Conservation (phyloP, 2,329 filamentous ascomycete genomes). For the Apiospora aurea region DNA sequence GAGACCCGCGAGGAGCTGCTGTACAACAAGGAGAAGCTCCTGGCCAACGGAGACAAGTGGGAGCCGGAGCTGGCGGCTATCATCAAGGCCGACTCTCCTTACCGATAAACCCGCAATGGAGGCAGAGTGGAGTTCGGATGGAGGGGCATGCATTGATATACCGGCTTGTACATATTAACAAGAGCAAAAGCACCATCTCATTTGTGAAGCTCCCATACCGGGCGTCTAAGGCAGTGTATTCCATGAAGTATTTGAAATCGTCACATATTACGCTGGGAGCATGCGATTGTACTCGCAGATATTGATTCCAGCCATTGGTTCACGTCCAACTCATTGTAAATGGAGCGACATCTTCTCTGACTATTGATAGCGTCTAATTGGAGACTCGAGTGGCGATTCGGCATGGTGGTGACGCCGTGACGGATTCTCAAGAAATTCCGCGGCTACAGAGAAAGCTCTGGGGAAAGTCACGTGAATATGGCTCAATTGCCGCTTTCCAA, state of each 20-base stretch:
- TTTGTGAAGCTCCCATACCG: constrained; percentile 7
- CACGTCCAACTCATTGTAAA: not conserved
- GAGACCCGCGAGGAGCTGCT: constrained; percentile 87
- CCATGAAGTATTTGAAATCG: not conserved
- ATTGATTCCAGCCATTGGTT: constrained; percentile 13
- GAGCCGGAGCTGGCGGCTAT: constrained; percentile 94
- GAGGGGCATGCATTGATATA: constrained; percentile 9
- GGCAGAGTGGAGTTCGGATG: constrained; percentile 19
- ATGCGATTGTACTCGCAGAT: not conserved
- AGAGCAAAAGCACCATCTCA: constrained; percentile 26
- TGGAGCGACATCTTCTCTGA: not conserved
- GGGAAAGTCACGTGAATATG: constrained; percentile 12
- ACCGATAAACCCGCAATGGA: constrained; percentile 66
- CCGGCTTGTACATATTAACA: constrained; percentile 28
- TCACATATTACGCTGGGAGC: not conserved
- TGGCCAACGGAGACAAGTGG: constrained; percentile 94
- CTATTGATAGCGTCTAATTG: not conserved
- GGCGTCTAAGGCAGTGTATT: not conserved
- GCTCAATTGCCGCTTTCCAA: not conserved
- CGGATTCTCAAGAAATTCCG: not conserved
- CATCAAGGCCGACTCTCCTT: constrained; percentile 92
- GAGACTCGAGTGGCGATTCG: not conserved
- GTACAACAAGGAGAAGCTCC: constrained; percentile 96
- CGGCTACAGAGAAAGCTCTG: not conserved
- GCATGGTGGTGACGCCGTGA: not conserved